phyloP scores from a whole-genome alignment of 352 stramenopile genomes.

The Phytophthora fragariaefolia region DNA sequence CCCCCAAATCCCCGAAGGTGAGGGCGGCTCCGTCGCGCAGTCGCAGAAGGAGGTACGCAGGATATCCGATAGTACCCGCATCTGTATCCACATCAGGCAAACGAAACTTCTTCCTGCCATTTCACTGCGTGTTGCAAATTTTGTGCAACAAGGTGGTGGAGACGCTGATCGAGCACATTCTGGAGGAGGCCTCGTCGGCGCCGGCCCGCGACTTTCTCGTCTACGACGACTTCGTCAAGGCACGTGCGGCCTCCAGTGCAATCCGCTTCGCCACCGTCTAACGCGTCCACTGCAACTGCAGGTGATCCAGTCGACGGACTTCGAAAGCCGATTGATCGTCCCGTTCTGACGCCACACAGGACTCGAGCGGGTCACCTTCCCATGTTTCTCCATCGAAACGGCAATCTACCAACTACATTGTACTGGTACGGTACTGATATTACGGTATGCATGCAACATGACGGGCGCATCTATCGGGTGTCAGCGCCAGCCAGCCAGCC shows the following conservation, averaged over 20 bases:
- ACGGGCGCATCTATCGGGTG: too few relatives aligned
- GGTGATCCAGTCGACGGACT: constrained; percentile 68
- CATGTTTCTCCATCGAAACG: constrained; percentile 29
- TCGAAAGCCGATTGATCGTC: constrained; percentile 63
- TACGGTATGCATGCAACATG: too few relatives aligned
- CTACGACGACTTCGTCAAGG: constrained; percentile 76
- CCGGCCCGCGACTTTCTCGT: constrained; percentile 49
- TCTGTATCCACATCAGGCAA: constrained; percentile 9
- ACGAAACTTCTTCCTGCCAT: background rate
- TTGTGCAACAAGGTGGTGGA: constrained; percentile 45
- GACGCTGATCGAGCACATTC: constrained; percentile 47
- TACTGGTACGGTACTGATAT: too few relatives aligned
- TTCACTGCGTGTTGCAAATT: background rate
- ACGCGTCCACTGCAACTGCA: constrained; percentile 20
- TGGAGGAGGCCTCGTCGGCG: constrained; percentile 63
- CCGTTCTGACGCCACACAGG: constrained; percentile 44
- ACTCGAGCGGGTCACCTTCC: constrained; percentile 10
- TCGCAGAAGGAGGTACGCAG: constrained; percentile 48
- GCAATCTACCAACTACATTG: too few relatives aligned
- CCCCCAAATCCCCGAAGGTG: constrained; percentile 37
- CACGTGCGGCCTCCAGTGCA: constrained; percentile 1
- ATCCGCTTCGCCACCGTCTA: too few relatives aligned
- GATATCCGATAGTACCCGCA: background rate
- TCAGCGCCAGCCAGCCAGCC: too few relatives aligned
- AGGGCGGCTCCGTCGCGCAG: constrained; percentile 24